Evolutionary conservation across 2,329 filamentous ascomycete species (phyloP).

Genomic region (Diaporthe citri): DNA sequence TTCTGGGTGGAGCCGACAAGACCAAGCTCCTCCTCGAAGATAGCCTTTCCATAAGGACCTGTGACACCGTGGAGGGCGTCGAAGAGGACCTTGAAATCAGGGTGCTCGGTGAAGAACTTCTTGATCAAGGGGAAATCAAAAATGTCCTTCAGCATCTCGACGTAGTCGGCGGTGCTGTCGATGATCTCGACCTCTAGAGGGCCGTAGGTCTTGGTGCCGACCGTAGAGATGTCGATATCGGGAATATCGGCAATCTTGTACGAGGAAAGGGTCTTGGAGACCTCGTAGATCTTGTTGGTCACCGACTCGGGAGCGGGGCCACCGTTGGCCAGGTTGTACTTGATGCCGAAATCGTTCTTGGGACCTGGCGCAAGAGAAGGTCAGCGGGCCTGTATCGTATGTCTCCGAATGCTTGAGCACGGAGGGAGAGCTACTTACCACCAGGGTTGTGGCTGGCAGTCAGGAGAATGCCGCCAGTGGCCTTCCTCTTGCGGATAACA

Average conservation of each 20-base stretch:
- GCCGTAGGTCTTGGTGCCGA: conserved; percentile 89
- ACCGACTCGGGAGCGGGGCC: conserved; percentile 95
- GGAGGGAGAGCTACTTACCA: conserved; percentile 67
- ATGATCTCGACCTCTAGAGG: conserved; percentile 93
- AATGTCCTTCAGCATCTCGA: conserved; percentile 96
- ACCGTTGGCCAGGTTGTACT: conserved; percentile 98
- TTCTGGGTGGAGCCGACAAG: conserved; percentile 84
- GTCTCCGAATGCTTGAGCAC: neutral
- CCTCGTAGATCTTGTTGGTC: conserved; percentile 97
- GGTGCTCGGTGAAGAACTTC: conserved; percentile 87
- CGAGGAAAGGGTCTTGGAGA: conserved; percentile 87
- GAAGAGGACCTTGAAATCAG: conserved; percentile 96
- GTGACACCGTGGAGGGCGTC: conserved; percentile 96
- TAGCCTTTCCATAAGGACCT: conserved; percentile 92
- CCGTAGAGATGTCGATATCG: conserved; percentile 84
- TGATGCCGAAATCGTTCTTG: conserved; percentile 97
- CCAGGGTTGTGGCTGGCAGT: conserved; percentile 99
- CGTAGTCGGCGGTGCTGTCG: conserved; percentile 92
- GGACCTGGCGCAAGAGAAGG: conserved; percentile 70
- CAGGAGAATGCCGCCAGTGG: conserved; percentile 95
- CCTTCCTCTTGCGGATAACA: conserved; percentile 93
- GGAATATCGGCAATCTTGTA: conserved; percentile 94
- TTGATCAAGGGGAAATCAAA: conserved; percentile 98
- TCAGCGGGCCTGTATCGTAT: conserved; percentile 12
- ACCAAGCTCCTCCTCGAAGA: conserved; percentile 94